Evolutionary conservation across 2,329 filamentous ascomycete genomes (phyloP).

Genomic region (Aspergillus puulaauensis): DNA sequence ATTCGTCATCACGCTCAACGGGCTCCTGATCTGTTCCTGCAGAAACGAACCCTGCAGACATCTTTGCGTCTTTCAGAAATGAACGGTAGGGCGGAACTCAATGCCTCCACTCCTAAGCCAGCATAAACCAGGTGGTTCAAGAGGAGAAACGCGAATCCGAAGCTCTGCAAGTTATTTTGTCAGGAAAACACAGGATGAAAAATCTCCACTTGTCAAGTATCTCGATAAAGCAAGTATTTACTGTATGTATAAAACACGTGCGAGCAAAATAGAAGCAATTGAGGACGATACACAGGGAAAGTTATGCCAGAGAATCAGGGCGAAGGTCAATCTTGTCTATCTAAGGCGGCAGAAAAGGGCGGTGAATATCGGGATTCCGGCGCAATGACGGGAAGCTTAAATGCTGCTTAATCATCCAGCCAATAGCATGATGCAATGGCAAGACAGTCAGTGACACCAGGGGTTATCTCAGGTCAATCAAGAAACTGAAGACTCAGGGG

Average conservation of each 20-base stretch:
- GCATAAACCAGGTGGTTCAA: not conserved
- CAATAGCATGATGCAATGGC: no score
- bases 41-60: conserved; percentile 49
- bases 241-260: not conserved
- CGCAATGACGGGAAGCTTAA: no score
- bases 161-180: not conserved
- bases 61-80: conserved; percentile 17
- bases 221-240: not conserved
- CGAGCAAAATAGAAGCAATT: not conserved
- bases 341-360: conserved; percentile 11
- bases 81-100: not conserved
- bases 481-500: not conserved
- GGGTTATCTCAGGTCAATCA: no score
- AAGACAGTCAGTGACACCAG: no score
- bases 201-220: not conserved
- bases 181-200: not conserved
- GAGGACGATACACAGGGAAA: not conserved
- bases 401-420: no score
- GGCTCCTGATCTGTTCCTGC: conserved; percentile 43
- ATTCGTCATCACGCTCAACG: conserved; percentile 43
- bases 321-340: not conserved
- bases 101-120: not conserved
- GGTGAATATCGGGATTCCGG: not conserved
- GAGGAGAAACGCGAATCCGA: not conserved
- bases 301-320: not conserved